Base-by-base conservation (phyloP, 1,139 yeast genomes). In the Candida sp. region DNA sequence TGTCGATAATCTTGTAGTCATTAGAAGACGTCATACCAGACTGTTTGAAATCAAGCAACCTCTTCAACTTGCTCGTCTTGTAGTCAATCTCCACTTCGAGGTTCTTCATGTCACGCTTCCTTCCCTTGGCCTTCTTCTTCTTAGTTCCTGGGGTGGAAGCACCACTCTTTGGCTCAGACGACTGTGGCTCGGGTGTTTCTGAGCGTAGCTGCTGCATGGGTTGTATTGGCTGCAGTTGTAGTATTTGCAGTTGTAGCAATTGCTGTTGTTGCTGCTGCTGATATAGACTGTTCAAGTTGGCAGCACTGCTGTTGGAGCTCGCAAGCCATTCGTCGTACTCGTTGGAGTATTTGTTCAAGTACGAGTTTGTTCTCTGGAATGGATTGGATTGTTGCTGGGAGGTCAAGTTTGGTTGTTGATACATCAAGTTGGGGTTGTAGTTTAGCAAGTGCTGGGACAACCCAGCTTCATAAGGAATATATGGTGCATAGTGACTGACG, bases 1-100 rank as follows among this genome's bases (percentile, higher is more conserved):
- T 66, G 50, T 73, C 79, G 4, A 72, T 61, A 7, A 74, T 62
- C 45, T 63, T 66, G 53, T 63, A 71, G 44, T 69, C 68, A 30
- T 55, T 55, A 8, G 51, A 54, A 33, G 59, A 53, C 5, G 58
- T 49, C 9, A 55, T 56, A 4, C 64, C 62, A 3, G 56, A 50
- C 26, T 58, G 60, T 47, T 65, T 69, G 38, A 74, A 67, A 52
- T 74, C 78, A 39, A 74, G 62, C 45, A 74, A 53, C 48, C 58
- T 57, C 7, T 64, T 63, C 42, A 72, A 58, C 47, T 70, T 71
- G n/a, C 57, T 57, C 2, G 66, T 58, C 11, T 62, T 59, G 54
- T 70, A 70, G 51, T 70, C 74, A 44, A 71, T 63, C 26, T 56
- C 55, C 23, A 58, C 51, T 28, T 59, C 60, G 5, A 48, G 33